Evolutionary conservation across 1,139 yeast species (phyloP), one percentile per base, ranked within the genome.

Genomic region (Nakaseomyces nivariensis): DNA sequence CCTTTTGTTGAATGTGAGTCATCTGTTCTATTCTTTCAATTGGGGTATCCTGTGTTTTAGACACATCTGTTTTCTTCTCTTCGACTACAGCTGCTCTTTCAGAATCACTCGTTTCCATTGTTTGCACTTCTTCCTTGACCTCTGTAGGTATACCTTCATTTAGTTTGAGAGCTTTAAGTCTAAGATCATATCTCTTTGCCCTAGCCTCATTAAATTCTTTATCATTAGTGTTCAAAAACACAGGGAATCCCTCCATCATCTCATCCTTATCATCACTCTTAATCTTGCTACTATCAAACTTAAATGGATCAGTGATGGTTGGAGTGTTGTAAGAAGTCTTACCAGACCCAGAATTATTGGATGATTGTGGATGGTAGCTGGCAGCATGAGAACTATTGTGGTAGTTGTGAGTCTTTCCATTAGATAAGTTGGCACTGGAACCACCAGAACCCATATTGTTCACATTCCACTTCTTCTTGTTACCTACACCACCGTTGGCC

Each of bases 241-340:
- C 45, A 22, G 68, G 68, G 32, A 63, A 60, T 11, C 52, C 55
- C 13, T 53, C 48, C 24, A 50, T 51, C 13, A 48, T 43, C 25
- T 55, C 56, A 1, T 51, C 48, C 17, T 51, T 50, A n/a, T 51
- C 54, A n/a, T 56, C 40, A 8, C 52, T 49, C 44, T 54, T 53
- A 34, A 58, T 45, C 48, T 63, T 63, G n/a, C 65, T 58, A 6
- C 58, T 50, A 41, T 62, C 65, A 47, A 64, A 64, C 49, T 63
- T 64, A 46, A 56, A 62, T 32, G 61, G 62, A 51, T 61, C 58
- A 45, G 60, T 41, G 6, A 48, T 43, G 6, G 52, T 22, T 36
- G 33, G 42, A 7, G 25, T 36, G 4, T 10, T 36, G 22, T 41
- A 40, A 51, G 25, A 52, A 45, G 22, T 33, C 26, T 36, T 36